Evolutionary conservation across 495 filamentous ascomycete species (phyloP), one percentile per base, ranked within the genome.

Genomic region (Aspergillus ostianus): DNA sequence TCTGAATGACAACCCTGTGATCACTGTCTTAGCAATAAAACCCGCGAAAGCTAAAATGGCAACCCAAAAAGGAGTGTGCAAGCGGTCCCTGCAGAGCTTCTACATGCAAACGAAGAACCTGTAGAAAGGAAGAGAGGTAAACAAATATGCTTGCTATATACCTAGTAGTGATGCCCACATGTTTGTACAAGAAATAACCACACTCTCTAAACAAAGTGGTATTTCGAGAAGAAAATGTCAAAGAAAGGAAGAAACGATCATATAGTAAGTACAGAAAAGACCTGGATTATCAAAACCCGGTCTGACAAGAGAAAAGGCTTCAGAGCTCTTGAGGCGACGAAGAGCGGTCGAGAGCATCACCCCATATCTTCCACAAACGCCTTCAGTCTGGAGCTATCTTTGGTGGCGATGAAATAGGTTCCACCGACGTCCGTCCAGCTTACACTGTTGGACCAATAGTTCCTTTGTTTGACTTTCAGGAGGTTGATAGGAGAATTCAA

Each of bases 391-490:
- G 78, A 78, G 62, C 82, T 82, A 61, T 96, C 92, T 74, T 92
- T 95, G 10, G 83, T 93, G 49, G 92, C 90, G 62, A 98, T 89
- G 65, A 87, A 96, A 67, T 92, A 98, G 51, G 85, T 85, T 46
- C 92, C 95, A 21, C 86, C 84, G 57, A 86, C 84, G 64, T 88
- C 86, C 3, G 90, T 95, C 94, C 94, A 98, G 72, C 92, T 97
- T 60, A 98, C 94, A 65, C 84, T 87, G 46, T 86, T 85, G 27
- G 87, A 88, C 66, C 87, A 93, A 65, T 95, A 97, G 50, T 87
- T 82, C 64, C 85, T 83, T 64, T 88, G 79, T 62, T 90, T 81
- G 56, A 92, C 90, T 46, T 87, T 82, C 19, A 93, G 77, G 54
- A 93, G 83, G 64, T 92, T 93, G 60, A 86, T 86, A 30, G 92